Conservation (phyloP, 2,329 filamentous ascomycete species). For the Penicillium sp. region DNA sequence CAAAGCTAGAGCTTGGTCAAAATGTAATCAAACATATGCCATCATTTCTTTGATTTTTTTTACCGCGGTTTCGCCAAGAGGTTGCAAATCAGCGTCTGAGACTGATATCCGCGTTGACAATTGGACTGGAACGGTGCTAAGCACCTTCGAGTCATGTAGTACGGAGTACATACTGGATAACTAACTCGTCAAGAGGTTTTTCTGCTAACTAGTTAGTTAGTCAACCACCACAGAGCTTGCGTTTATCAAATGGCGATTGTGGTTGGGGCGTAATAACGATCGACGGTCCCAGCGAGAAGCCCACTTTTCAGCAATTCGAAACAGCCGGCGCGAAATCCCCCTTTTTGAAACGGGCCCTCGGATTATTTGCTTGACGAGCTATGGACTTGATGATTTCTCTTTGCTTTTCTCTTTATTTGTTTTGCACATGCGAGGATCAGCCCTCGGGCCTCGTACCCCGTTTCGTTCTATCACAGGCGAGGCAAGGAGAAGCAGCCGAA, state of each 20-base stretch:
- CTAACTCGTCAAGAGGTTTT: too few species aligned
- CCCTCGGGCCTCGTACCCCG: conserved; percentile 19
- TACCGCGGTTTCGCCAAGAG: not conserved
- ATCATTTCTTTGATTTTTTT: not conserved
- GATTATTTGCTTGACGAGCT: conserved; percentile 1
- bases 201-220: too few species aligned
- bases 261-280: conserved; percentile 19
- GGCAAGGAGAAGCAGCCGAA: conserved; percentile 10
- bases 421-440: conserved; percentile 15
- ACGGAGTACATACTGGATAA: not conserved
- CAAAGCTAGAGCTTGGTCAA: not conserved
- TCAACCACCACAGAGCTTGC: not conserved
- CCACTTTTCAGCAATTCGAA: conserved; percentile 23
- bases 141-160: not conserved
- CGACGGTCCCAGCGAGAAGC: conserved; percentile 16
- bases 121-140: not conserved
- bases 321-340: conserved; percentile 15
- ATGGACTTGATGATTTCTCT: not conserved
- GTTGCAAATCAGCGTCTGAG: not conserved
- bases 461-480: conserved; percentile 18
- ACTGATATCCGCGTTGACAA: not conserved
- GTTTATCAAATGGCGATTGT: not conserved
- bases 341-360: conserved; percentile 10
- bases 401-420: not conserved
- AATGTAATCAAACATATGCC: not conserved